Conservation (phyloP, 192 early-diverging fungal species). For the Linnemannia elongata region DNA sequence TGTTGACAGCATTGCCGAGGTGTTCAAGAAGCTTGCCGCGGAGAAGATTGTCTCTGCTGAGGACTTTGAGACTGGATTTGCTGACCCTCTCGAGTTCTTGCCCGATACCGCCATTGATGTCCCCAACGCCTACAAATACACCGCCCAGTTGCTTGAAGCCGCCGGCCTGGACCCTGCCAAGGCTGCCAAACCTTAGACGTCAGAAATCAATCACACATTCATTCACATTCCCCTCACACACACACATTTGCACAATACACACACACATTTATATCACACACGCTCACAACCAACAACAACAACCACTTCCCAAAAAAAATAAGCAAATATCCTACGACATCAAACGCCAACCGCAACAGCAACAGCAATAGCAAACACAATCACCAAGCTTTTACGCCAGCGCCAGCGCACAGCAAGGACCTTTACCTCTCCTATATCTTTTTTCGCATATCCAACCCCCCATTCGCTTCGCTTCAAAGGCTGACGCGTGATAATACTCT, state of each 20-base stretch:
- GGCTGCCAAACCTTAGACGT: constrained; percentile 34
- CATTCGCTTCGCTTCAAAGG: background rate
- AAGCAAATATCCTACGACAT: background rate
- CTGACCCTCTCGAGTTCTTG: constrained; percentile 68
- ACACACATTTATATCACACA: background rate
- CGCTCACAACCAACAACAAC: background rate
- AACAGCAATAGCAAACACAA: background rate
- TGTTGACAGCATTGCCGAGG: constrained; percentile 62
- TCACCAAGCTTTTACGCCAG: no score
- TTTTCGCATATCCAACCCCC: background rate
- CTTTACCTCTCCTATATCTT: background rate
- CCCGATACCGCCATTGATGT: constrained; percentile 83
- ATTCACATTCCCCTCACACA: background rate
- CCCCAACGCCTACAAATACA: constrained; percentile 74
- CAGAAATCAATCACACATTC: background rate
- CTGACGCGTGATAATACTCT: background rate
- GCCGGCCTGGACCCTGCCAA: constrained; percentile 61
- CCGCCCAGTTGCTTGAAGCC: constrained; percentile 72
- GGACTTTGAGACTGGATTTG: constrained; percentile 65
- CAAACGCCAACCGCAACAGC: background rate
- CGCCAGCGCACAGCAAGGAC: no score
- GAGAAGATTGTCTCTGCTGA: constrained; percentile 63
- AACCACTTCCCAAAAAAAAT: background rate
- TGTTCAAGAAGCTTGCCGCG: constrained; percentile 67
- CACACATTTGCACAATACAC: constrained; percentile 2